Evolutionary conservation across 768 basidiomycete genomes (phyloP).

Genomic region (Mycena chlorophos): DNA sequence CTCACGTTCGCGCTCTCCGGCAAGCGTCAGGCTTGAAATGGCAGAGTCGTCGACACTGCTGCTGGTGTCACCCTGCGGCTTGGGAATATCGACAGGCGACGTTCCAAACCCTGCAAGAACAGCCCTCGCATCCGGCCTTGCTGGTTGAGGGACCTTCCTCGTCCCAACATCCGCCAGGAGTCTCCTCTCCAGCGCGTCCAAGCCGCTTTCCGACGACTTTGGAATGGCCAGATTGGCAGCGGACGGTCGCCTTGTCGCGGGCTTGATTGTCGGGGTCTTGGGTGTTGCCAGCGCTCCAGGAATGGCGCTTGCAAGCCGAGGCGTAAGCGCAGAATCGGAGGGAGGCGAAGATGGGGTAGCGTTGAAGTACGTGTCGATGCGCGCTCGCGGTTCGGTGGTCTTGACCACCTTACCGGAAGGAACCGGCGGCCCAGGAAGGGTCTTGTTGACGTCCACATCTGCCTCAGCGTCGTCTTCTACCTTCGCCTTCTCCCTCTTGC

Average conservation of each 20-base stretch:
- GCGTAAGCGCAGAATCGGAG: slow-evolving; percentile 6
- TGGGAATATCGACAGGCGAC: slow-evolving; percentile 19
- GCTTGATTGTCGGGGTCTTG: slow-evolving; percentile 54
- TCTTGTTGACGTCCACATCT: slow-evolving; percentile 51
- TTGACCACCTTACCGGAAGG: slow-evolving; percentile 41
- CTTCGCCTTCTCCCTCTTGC: slow-evolving; percentile 19
- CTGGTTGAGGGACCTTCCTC: slow-evolving; percentile 40
- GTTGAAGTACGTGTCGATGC: slow-evolving; percentile 33
- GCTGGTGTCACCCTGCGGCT: slow-evolving; percentile 4
- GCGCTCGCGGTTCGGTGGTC: slow-evolving; percentile 21
- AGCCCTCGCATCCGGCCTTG: slow-evolving; percentile 34
- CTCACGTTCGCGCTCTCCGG: slow-evolving; percentile 32
- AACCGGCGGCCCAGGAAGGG: slow-evolving; percentile 59
- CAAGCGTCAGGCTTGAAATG: slow-evolving; percentile 56
- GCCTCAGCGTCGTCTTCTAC: slow-evolving; percentile 1
- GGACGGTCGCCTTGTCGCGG: slow-evolving; percentile 26
- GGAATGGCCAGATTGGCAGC: slow-evolving; percentile 20
- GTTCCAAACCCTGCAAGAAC: slow-evolving; percentile 26
- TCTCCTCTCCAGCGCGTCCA: slow-evolving; percentile 72
- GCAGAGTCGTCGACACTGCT: slow-evolving; percentile 46
- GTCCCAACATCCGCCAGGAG: slow-evolving; percentile 76
- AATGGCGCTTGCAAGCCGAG: not conserved
- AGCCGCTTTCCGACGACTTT: slow-evolving; percentile 48
- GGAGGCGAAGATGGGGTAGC: slow-evolving; percentile 2
- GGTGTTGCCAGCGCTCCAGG: slow-evolving; percentile 34